Evolutionary conservation across 768 basidiomycete species (phyloP).

Genomic region (Pleurotus ostreatus): DNA sequence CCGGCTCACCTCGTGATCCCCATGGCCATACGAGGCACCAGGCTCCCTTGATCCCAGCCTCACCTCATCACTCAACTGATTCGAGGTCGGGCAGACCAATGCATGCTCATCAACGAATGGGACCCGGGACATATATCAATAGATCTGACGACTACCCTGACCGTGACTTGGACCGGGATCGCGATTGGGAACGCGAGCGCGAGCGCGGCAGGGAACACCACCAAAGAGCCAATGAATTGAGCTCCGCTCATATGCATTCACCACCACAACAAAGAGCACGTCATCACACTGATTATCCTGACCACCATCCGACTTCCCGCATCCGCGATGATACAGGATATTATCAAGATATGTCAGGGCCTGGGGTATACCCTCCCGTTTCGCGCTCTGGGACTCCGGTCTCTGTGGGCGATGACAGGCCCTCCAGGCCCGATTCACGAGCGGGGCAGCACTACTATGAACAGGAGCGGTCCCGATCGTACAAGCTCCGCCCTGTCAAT

Average conservation of each 20-base stretch:
- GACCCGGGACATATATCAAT: conserved; percentile 56
- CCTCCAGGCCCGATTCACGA: conserved; percentile 51
- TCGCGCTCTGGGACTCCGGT: conserved; percentile 59
- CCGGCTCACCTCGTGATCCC: conserved; percentile 26
- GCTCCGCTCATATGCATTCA: conserved; percentile 31
- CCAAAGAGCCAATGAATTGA: conserved; percentile 19
- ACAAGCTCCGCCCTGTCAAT: conserved; percentile 48
- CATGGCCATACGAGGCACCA: conserved; percentile 27
- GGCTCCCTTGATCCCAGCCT: conserved; percentile 16
- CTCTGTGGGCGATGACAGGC: conserved; percentile 41
- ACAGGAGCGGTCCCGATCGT: conserved; percentile 44
- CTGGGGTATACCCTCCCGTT: conserved; percentile 29
- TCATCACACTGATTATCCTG: conserved; percentile 26
- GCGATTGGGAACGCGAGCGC: conserved; percentile 43
- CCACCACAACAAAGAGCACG: conserved; percentile 37
- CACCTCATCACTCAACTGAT: conserved; percentile 25
- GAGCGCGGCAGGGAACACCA: conserved; percentile 27
- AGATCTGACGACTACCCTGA: conserved; percentile 49
- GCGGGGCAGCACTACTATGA: conserved; percentile 33
- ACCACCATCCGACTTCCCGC: conserved; percentile 27
- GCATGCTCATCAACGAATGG: conserved; percentile 40
- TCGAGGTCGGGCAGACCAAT: conserved; percentile 6
- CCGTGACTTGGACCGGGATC: conserved; percentile 34
- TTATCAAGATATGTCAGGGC: conserved; percentile 28
- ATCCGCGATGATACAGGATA: conserved; percentile 35